Evolutionary conservation across 768 basidiomycete species (phyloP), one percentile per base, ranked within the genome.

Genomic region (Pleurotus citrinopileatus): DNA sequence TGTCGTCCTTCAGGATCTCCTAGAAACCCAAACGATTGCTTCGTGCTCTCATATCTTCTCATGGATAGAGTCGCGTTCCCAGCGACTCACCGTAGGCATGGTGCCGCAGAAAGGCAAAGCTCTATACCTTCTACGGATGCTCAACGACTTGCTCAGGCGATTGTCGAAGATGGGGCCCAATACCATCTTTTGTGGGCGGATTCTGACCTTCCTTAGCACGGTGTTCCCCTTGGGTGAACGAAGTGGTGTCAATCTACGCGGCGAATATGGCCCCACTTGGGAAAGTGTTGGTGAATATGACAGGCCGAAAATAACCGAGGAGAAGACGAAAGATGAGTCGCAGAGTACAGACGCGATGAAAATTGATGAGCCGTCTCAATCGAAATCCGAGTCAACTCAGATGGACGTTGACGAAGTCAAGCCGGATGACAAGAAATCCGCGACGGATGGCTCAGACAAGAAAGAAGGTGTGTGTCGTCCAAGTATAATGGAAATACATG

Each of bases 201-300:
- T 97, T 64, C 74, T 94, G 65, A 87, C 88, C 1, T 94, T 95
- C 67, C 71, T 96, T 46, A 90, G 88, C 55, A 82, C 81, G 1
- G 90, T 92, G 1, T 96, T 94, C 65, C 89, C 91, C 4, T 69
- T 97, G 7, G 89, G 90, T 2, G 94, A 96, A 67, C 74, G 92
- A 46, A 94, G 91, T 65, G 92, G 94, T 27, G 94, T 96, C 28
- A 97, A 97, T 67, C 69, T 96, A 58, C 76, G 94, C 27, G 94
- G 94, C 54, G 90, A 95, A 70, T 92, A 87, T 65, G 84, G 91
- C 0, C 84, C 89, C 8, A 71, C 75, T 20, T 91, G 89, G 90
- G 86, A 91, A 55, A 81, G 84, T 12, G 82, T 85, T 15, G 73
- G 73, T 50, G 73, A 75, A 45, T 57, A 66, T 10, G 55, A 50